Base-by-base conservation (phyloP, 176 grass and related monocot species). In the Eragrostis curvula region DNA sequence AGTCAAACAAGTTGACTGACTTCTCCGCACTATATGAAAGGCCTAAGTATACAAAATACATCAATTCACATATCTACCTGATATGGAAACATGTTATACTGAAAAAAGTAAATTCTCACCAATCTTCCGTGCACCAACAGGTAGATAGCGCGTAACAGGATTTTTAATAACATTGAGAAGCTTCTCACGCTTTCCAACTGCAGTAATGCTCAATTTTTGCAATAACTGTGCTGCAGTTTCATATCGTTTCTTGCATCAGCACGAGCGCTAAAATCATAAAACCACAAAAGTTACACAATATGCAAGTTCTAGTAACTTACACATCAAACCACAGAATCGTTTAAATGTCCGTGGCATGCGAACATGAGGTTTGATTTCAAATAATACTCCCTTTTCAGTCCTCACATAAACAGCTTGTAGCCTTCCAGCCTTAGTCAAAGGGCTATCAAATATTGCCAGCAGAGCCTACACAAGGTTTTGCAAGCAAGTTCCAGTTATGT, bases 141-240 rank as follows among this genome's bases (percentile, higher is more conserved):
- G 96, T 75, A 98, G 77, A 81, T 96, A 85, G 8, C 85, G 91
- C 45, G 90, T 88, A 65, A 98, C 93, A 86, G 93, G 96, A 88
- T 96, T 98, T 87, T 98, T 95, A 84, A 96, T 93, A 48, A 98
- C 89, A 81, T 96, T 93, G 77, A 98, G 90, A 79, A 98, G 93
- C 81, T 98, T 98, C 82, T 98, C 96, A 36, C 88, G 86, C 71
- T 91, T 98, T 8, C 90, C 96, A 66, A 88, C 92, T 84, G 96
- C 96, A 1, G 92, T 91, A 82, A 98, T 98, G 84, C 96, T 95
- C 83, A 99, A 88, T 57, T 96, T 95, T 81, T 98, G 93, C 61
- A 98, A 90, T 82, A 98, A 85, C 86, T 98, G 96, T 68, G 93
- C 93, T 98, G 87, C 21, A 79, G 70, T 45, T 68, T 72, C 24